Base-by-base conservation (phyloP, 495 filamentous ascomycete genomes). In the Xylaria intraflava region DNA sequence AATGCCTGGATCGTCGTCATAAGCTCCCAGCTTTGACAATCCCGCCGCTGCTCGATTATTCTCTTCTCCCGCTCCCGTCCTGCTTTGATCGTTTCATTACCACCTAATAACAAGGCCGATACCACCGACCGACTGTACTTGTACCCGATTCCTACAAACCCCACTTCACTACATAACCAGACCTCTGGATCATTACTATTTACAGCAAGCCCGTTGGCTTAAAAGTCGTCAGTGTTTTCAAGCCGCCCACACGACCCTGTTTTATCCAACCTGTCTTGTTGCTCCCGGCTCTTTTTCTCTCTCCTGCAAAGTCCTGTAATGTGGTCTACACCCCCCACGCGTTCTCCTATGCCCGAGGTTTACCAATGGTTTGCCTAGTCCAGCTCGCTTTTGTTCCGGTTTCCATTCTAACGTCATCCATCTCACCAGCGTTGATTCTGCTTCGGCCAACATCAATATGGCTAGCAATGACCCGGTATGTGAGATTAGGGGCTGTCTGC, bases 391-490 rank as follows among this genome's bases (percentile, higher is more conserved):
- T 53, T 31, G 22, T 22, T 22, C 12, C 12, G 27, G 31, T 22
- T 23, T 46, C 33, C 23, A 4, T 9, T 53, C 33, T 46, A 30
- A 53, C 33, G 14, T 41, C 14, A 29, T 16, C n/a, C 17, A 20
- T 33, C 12, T 46, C 16, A 27, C n/a, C 51, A 53, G 51, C 40
- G 23, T 33, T 39, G 36, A 27, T 29, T 45, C n/a, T 20, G 38
- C 23, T 9, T 29, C 30, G 22, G 41, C 20, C 31, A 31, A n/a
- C 12, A 46, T 24, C 14, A 53, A 35, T 11, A 66, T 66, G 64
- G 47, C 61, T 58, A 55, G 58, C 50, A 64, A 58, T 46, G 57
- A 60, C 30, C 58, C 62, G 64, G 64, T 66, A 66, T 51, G 64
- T 56, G 51, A 57, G 43, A 23, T 17, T 23, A 10, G 1, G 39